phyloP scores from a whole-genome alignment of 2,329 filamentous ascomycete genomes.

The Aschersonia sp. region DNA sequence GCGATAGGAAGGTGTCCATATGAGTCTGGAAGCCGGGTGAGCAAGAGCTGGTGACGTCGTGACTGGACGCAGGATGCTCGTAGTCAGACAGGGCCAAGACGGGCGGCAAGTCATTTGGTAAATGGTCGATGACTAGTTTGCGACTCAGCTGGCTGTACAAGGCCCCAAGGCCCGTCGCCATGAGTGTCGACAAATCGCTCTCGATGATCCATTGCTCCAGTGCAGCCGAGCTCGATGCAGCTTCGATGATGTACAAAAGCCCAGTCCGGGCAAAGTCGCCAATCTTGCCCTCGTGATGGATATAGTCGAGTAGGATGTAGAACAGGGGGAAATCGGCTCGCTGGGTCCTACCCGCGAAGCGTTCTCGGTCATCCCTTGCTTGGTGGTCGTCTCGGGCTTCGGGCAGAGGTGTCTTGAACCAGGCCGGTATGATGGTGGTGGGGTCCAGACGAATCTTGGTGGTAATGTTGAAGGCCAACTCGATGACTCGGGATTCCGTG shows the following conservation, averaged over 20 bases:
- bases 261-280: slow-evolving; percentile 95
- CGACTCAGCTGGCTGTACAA: slow-evolving; percentile 52
- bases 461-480: slow-evolving; percentile 88
- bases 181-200: slow-evolving; percentile 88
- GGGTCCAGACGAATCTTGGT: slow-evolving; percentile 91
- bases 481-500: slow-evolving; percentile 78
- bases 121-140: slow-evolving; percentile 69
- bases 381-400: slow-evolving; percentile 18
- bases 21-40: slow-evolving; percentile 69
- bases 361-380: slow-evolving; percentile 50
- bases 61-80: slow-evolving; percentile 52
- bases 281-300: slow-evolving; percentile 86
- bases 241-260: slow-evolving; percentile 88
- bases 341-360: slow-evolving; percentile 73
- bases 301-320: slow-evolving; percentile 90
- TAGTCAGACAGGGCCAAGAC: slow-evolving; percentile 87
- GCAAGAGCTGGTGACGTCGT: slow-evolving; percentile 61
- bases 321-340: slow-evolving; percentile 92
- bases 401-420: slow-evolving; percentile 58
- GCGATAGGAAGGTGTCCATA: slow-evolving; percentile 85
- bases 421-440: slow-evolving; percentile 70
- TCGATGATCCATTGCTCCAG: slow-evolving; percentile 95
- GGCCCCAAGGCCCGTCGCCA: slow-evolving; percentile 89
- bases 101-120: slow-evolving; percentile 61
- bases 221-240: slow-evolving; percentile 65